phyloP scores from a whole-genome alignment of 495 filamentous ascomycete species.

The Trichoderma erinaceum region DNA sequence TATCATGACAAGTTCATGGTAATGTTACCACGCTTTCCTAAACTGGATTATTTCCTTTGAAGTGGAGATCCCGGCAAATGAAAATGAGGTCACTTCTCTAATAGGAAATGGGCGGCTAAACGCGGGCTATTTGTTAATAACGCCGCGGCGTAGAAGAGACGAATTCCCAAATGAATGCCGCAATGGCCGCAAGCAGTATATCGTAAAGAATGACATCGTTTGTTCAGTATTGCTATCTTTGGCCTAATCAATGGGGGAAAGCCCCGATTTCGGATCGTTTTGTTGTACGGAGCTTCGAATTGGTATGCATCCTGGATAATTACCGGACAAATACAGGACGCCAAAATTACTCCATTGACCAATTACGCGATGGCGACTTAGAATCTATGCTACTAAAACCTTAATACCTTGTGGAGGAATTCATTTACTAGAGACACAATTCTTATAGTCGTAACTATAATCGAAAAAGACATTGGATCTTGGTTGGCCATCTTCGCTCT shows the following conservation, averaged over 20 bases:
- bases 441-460: too few species aligned
- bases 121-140: background rate
- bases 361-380: background rate
- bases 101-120: conserved; percentile 4
- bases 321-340: background rate
- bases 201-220: background rate
- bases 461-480: too few species aligned
- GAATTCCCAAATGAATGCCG: background rate
- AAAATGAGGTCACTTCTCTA: background rate
- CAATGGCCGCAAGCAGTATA: background rate
- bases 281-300: background rate
- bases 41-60: too few species aligned
- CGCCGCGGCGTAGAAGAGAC: background rate
- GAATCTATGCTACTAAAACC: too few species aligned
- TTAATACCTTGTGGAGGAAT: too few species aligned
- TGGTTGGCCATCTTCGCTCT: too few species aligned
- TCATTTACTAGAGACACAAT: too few species aligned
- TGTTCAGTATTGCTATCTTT: background rate
- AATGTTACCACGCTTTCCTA: too few species aligned
- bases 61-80: background rate
- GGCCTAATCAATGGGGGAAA: background rate
- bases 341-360: background rate
- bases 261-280: background rate
- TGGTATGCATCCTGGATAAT: background rate
- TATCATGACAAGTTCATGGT: too few species aligned